Conservation (phyloP, 148 eudicot genomes). For the Rheum nobile region DNA sequence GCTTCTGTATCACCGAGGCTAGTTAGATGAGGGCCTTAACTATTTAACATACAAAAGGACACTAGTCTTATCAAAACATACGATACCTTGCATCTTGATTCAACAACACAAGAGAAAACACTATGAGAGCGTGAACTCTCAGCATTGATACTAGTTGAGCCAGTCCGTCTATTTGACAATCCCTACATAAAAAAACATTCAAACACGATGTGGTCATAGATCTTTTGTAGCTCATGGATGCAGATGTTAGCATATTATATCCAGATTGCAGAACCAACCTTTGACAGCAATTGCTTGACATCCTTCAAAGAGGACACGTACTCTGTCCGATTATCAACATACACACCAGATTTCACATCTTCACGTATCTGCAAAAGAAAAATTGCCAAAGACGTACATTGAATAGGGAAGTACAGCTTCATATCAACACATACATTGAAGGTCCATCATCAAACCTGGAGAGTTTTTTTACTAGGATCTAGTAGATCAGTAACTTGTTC, state of each 20-base stretch:
- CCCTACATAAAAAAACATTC: constrained; percentile 42
- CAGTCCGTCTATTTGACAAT: constrained; percentile 73
- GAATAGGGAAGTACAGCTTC: background rate
- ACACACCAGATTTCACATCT: constrained; percentile 87
- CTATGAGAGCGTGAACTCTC: constrained; percentile 99
- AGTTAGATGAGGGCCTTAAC: constrained; percentile 4
- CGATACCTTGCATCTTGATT: constrained; percentile 86
- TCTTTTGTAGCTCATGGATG: background rate
- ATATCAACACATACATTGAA: constrained; percentile 10
- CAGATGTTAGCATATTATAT: background rate
- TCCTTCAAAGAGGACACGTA: constrained; percentile 67
- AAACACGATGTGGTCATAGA: background rate
- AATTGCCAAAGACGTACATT: background rate
- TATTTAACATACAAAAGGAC: background rate
- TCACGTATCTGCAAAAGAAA: constrained; percentile 61
- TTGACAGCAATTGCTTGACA: constrained; percentile 57
- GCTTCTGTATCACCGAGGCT: too few species aligned
- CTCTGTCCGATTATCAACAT: constrained; percentile 86
- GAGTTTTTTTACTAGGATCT: constrained; percentile 80
- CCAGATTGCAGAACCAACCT: constrained; percentile 35
- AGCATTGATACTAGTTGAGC: constrained; percentile 81
- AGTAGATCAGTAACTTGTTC: constrained; percentile 90
- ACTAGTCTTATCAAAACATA: constrained; percentile 3
- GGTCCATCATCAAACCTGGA: constrained; percentile 46
- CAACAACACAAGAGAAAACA: constrained; percentile 93